These are phyloP conservation scores for Penicillium frequentans DNA, from an alignment of 2,329 filamentous ascomycete species.

Conservation along the genomic window DNA sequence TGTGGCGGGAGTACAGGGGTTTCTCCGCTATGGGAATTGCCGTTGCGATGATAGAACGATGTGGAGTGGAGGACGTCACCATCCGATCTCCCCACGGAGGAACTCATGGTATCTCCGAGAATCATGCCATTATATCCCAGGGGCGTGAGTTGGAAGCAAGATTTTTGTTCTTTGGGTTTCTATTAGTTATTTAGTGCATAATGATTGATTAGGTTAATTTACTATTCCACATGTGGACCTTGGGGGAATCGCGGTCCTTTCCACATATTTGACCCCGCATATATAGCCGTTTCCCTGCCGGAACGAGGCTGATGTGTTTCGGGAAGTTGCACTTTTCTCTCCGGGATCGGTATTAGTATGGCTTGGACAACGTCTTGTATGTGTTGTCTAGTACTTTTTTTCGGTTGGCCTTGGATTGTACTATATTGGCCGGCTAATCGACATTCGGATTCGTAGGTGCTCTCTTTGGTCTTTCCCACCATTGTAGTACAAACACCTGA, in stretches of 20 bases:
- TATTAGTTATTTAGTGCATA: not conserved
- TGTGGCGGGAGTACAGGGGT: not conserved
- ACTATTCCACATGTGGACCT: conserved; percentile 1
- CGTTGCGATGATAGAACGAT: not conserved
- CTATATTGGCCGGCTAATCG: too few species aligned
- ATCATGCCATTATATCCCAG: not conserved
- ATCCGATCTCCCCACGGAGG: conserved; percentile 5
- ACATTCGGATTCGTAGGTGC: too few species aligned
- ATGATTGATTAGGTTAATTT: not conserved
- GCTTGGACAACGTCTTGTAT: not conserved
- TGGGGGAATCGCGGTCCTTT: conserved; percentile 10
- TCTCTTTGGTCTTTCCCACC: too few species aligned
- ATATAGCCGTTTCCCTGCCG: not conserved
- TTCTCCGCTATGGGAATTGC: not conserved
- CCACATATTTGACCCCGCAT: not conserved
- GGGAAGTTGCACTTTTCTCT: not conserved
- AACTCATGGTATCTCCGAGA: not conserved
- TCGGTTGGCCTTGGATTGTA: too few species aligned
- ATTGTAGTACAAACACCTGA: too few species aligned
- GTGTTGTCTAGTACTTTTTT: too few species aligned
- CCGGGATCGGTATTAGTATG: not conserved
- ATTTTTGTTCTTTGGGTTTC: not conserved
- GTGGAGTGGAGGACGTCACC: conserved; percentile 22
- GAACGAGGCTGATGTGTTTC: not conserved
- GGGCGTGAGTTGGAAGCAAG: not conserved